Evolutionary conservation across 2,329 filamentous ascomycete species (phyloP).

Genomic region (Trichothecium roseum): DNA sequence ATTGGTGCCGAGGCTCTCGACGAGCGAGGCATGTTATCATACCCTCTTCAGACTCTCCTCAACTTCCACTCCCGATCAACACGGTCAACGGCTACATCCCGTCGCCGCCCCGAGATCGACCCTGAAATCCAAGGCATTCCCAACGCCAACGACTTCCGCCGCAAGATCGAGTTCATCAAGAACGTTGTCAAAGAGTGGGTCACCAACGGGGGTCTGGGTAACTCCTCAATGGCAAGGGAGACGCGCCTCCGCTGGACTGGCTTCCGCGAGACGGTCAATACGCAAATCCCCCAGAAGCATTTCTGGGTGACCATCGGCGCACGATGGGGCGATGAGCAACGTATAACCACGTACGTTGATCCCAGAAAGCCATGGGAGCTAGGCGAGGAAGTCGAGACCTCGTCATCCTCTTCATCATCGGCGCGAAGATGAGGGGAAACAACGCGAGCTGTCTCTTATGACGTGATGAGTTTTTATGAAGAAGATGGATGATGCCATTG

Average conservation of each 20-base stretch:
- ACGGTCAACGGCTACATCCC: conserved; percentile 33
- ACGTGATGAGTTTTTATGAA: no score
- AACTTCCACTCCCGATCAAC: conserved; percentile 47
- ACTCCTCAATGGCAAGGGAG: conserved; percentile 47
- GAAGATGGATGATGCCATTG: no score
- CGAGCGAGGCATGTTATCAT: conserved; percentile 60
- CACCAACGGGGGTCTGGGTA: conserved; percentile 57
- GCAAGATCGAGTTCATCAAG: conserved; percentile 65
- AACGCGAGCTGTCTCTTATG: no score
- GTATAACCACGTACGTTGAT: conserved; percentile 45
- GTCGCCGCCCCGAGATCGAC: conserved; percentile 50
- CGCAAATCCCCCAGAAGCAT: conserved; percentile 46
- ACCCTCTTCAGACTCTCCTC: conserved; percentile 62
- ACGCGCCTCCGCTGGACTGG: conserved; percentile 48
- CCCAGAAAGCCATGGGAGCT: conserved; percentile 41
- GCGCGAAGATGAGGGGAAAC: no score
- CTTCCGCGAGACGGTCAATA: conserved; percentile 41
- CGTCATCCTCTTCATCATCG: background rate
- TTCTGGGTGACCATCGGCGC: conserved; percentile 62
- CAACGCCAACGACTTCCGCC: conserved; percentile 60
- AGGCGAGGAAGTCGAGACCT: conserved; percentile 38
- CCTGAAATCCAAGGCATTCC: conserved; percentile 54
- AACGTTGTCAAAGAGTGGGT: conserved; percentile 63
- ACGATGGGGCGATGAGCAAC: conserved; percentile 42
- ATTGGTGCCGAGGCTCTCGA: conserved; percentile 61